Evolutionary conservation across 495 filamentous ascomycete genomes (phyloP), one percentile per base, ranked within the genome.

Genomic region (Durotheca rogersii): DNA sequence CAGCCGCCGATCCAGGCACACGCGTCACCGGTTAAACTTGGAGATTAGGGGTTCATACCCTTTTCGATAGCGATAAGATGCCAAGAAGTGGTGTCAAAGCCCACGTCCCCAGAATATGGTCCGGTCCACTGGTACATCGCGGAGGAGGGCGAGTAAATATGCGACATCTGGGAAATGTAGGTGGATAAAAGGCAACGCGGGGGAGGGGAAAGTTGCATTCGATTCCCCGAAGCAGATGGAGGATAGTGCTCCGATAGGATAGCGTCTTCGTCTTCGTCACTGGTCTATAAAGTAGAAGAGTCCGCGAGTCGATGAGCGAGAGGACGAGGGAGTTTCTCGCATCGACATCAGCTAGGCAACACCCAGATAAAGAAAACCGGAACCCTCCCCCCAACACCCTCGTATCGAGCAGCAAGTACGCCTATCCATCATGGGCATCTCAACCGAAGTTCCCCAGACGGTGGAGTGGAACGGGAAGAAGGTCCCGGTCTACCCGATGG

Each of bases 401-500:
- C 39, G 6, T 47, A 51, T 19, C 17, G 7, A 25, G 11, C 30
- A 47, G 36, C 40, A 38, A 42, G 7, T 17, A 30, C 10, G 39
- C 41, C 41, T 37, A 7, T 54, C 44, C 50, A 61, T 9, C 50
- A 76, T 78, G 72, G 68, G 66, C 55, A 56, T 65, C 57, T 40
- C 56, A 43, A 67, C 65, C n/a, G 69, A 74, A 42, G 34, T 64
- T 37, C 66, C 68, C 1, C 51, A 70, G 56, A 74, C 71, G 42
- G 68, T 72, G 38, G 68, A 73, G 51, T 78, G 74, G 74, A 69
- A 73, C 52, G 74, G 73, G 58, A 74, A 72, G 68, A 47, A 68
- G 47, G 73, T 76, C 29, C 74, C 74, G n/a, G 68, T 78, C 59
- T 78, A 70, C 64, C 45, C 69, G 41, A 74, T 76, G 72, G 64